Conservation (phyloP, 176 grass and related monocot genomes). For the Oryza nivara region DNA sequence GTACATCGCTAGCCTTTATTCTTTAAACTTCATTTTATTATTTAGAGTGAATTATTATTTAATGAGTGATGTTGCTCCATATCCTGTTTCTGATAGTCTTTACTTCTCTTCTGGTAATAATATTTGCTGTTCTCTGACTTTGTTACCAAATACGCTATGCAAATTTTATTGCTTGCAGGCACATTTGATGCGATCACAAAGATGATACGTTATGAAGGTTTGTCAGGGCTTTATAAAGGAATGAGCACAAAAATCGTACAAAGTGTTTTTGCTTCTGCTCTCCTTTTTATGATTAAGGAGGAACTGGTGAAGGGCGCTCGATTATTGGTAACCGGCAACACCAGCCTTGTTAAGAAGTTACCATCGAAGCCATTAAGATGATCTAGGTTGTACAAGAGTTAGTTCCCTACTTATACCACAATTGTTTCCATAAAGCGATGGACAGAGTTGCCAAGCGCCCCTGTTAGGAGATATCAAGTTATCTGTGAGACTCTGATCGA, state of each 20-base stretch:
- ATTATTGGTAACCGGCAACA: conserved; percentile 68
- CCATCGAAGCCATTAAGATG: conserved; percentile 49
- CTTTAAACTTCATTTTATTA: not conserved
- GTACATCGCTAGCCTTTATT: conserved; percentile 27
- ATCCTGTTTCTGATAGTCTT: not conserved
- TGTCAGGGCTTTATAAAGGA: conserved; percentile 81
- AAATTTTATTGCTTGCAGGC: conserved; percentile 47
- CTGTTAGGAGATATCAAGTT: conserved; percentile 24
- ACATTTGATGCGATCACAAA: conserved; percentile 88
- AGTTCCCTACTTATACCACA: conserved; percentile 1
- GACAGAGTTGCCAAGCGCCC: not conserved
- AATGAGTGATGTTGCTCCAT: conserved; percentile 16
- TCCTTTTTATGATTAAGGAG: conserved; percentile 98
- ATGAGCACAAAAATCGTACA: conserved; percentile 98
- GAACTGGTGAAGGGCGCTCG: conserved; percentile 90
- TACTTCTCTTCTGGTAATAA: not conserved
- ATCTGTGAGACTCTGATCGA: not conserved
- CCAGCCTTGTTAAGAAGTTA: conserved; percentile 51
- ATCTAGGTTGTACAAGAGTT: conserved; percentile 34
- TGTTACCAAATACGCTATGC: not conserved
- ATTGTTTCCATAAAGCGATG: conserved; percentile 23
- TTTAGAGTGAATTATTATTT: not conserved
- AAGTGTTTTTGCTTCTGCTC: conserved; percentile 90
- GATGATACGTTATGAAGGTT: conserved; percentile 78
- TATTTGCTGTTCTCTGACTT: not conserved